Evolutionary conservation across 116 monocot species (phyloP).

Genomic region (Posidonia oceanica): DNA sequence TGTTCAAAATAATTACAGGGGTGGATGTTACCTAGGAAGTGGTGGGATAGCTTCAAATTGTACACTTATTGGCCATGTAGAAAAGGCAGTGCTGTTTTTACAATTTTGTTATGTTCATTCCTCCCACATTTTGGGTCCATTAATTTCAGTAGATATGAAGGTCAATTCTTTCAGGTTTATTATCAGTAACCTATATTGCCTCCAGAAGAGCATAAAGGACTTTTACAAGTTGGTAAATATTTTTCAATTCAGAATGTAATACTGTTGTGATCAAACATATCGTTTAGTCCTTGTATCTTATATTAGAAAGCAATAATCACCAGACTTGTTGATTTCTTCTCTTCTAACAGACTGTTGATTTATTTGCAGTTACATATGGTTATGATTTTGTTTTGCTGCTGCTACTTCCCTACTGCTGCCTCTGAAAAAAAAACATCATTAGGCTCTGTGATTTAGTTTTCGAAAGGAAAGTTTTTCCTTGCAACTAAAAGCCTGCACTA

Average conservation of each 20-base stretch:
- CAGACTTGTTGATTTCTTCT: not conserved
- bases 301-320: not conserved
- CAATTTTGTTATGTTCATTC: not conserved
- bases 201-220: not conserved
- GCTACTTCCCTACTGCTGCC: not conserved
- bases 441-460: too few species aligned
- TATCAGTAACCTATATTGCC: conserved; percentile 1
- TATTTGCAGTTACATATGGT: not conserved
- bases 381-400: not conserved
- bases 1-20: not conserved
- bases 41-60: not conserved
- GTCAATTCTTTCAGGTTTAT: conserved; percentile 5
- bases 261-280: not conserved
- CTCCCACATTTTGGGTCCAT: not conserved
- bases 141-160: conserved; percentile 1
- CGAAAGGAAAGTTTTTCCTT: too few species aligned
- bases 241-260: conserved; percentile 3
- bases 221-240: not conserved
- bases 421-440: too few species aligned
- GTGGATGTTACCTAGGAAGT: not conserved
- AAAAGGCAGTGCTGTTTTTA: not conserved
- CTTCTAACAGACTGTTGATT: not conserved
- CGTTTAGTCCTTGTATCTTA: not conserved
- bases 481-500: too few species aligned
- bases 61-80: not conserved